Evolutionary conservation across 1,284 basidiomycete genomes (phyloP), one percentile per base, ranked within the genome.

Genomic region (Bjerkandera adusta): DNA sequence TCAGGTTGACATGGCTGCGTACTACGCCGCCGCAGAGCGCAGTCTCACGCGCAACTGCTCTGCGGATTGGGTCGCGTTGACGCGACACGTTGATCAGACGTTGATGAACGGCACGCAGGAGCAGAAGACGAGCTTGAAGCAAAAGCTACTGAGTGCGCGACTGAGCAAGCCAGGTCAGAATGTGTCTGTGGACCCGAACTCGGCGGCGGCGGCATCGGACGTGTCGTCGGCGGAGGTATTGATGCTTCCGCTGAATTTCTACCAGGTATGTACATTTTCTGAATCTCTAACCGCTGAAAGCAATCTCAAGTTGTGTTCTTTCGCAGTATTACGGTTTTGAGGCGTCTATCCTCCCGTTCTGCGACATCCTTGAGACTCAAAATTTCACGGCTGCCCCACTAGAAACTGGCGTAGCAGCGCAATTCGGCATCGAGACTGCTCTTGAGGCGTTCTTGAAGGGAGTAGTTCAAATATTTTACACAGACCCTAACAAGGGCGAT

Each of bases 31-130:
- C 0, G 73, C 72, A 1, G 72, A 76, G 49, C 67, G 75, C 27
- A 74, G 72, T 46, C 60, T 77, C 20, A 73, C 73, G 1, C 62
- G 72, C n/a, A 76, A 77, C 54, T 77, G 74, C 54, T 76, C 73
- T 3, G 71, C 73, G 1, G 75, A 77, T 61, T 77, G 73, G 73
- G 69, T 73, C 36, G 69, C 71, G 2, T 69, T 76, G 4, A 76
- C 73, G 26, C 68, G 65, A 36, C 66, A 65, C 51, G 73, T 75
- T 5, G 74, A 77, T 53, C 58, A 66, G 24, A 65, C 64, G 0
- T 58, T 76, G 34, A 61, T 57, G 22, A 64, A 66, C 12, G 57
- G 55, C 3, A 66, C 70, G 35, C 57, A 61, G 12, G 66, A 58
- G 2, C 60, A 59, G 18, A 57, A 56, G 32, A 61, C 58, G n/a